Evolutionary conservation across 768 basidiomycete genomes (phyloP), one percentile per base, ranked within the genome.

Genomic region (Tulasnella sp.): DNA sequence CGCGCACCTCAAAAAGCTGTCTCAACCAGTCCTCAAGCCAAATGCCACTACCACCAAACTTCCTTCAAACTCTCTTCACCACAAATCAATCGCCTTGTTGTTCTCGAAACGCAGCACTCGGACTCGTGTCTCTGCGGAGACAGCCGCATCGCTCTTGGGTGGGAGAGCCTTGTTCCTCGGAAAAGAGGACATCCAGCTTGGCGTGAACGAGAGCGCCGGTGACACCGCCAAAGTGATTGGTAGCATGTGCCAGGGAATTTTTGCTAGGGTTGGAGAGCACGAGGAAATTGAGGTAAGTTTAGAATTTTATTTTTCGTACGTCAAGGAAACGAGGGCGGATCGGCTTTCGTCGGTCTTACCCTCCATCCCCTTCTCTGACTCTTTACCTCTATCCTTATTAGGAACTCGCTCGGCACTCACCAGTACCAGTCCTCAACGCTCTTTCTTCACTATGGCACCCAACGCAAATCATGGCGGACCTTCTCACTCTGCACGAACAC

Each of bases 381-480:
- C 49, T 72, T 7, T 25, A 42, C 40, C 15, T 36, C n/a, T 70
- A 39, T 12, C 69, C 3, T 73, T 15, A 52, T 19, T 77, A 97
- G 96, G 93, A 94, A 85, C 86, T 99, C 31, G 96, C 94, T 12
- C 86, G 91, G 82, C 86, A 96, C 84, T 96, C 96, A 0, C 90
- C 92, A 1, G 94, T 97, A 2, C 97, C 97, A 2, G 94, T 99
- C 22, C 86, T 98, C 82, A 99, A 99, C 82, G 97, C 97, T 6
- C 90, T 99, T 29, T 97, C 96, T 1, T 92, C 92, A n/a, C 88
- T 96, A 58, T 99, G 94, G 91, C 97, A 99, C 81, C 97, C 97
- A 3, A 97, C 96, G 0, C 97, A 99, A 81, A 89, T 91, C 77
- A 90, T 99, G 37, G 97, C 97, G 1, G 96, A 98, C 85, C 82